Evolutionary conservation across 2,329 filamentous ascomycete genomes (phyloP).

Genomic region (Ophiosphaerella herpotricha): DNA sequence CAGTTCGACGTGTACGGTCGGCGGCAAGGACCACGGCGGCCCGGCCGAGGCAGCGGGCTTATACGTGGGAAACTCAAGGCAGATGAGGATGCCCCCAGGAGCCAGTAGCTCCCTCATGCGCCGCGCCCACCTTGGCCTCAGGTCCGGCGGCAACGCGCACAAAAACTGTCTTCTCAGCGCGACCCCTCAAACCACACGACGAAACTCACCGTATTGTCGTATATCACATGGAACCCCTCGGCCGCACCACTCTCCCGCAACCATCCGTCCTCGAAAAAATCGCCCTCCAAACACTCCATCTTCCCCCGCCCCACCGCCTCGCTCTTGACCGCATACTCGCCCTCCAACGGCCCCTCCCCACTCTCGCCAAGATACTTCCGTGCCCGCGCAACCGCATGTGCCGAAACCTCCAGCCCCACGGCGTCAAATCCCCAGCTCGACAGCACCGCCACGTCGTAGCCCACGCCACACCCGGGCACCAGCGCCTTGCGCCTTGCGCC

Average conservation of each 20-base stretch:
- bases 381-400: slow-evolving; percentile 55
- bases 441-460: slow-evolving; percentile 79
- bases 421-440: slow-evolving; percentile 77
- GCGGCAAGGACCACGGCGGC: slow-evolving; percentile 73
- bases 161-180: slow-evolving; percentile 56
- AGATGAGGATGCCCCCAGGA: slow-evolving; percentile 59
- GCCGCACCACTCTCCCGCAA: slow-evolving; percentile 43
- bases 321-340: slow-evolving; percentile 51
- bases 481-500: slow-evolving; percentile 62
- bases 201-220: slow-evolving; percentile 63
- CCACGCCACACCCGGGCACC: slow-evolving; percentile 80
- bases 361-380: slow-evolving; percentile 44
- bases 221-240: slow-evolving; percentile 66
- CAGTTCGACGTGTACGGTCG: slow-evolving; percentile 73
- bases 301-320: slow-evolving; percentile 54
- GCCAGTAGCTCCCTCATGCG: slow-evolving; percentile 61
- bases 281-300: slow-evolving; percentile 62
- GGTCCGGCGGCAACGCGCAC: slow-evolving; percentile 60
- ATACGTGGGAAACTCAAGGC: slow-evolving; percentile 77
- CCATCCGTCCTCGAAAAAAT: slow-evolving; percentile 71
- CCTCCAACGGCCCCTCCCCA: slow-evolving; percentile 42
- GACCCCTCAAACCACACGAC: neutral
- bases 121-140: slow-evolving; percentile 63
- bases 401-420: slow-evolving; percentile 72
- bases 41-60: slow-evolving; percentile 69